Evolutionary conservation across 257 asterid genomes (phyloP), one percentile per base, ranked within the genome.

Genomic region (Ilex asprella): DNA sequence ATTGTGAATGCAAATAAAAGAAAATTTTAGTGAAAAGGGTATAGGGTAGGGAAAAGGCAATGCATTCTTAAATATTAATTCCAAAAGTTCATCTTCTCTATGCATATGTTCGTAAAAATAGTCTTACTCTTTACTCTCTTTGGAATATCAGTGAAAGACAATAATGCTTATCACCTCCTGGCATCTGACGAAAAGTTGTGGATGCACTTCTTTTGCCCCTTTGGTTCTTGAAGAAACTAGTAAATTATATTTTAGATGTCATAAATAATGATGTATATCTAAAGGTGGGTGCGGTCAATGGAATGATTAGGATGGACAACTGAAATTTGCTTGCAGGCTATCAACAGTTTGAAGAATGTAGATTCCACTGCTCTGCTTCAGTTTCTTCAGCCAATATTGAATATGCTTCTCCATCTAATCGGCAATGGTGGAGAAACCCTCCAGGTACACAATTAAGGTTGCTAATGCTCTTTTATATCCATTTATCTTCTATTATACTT

Each of bases 381-480:
- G 82, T 93, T 93, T 85, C 97, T 93, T 69, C 96, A 93, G 74
- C 97, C 99, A 61, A 81, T 93, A 68, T 74, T 93, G 68, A 93
- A 89, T 86, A 93, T 93, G 99, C 99, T 93, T 78, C 96, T 93
- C 73, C 99, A 93, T 82, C 99, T 93, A 67, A 93, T 93, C 64
- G 95, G 99, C 76, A 89, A 89, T 63, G 97, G 99, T 32, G 99
- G 99, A 75, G 99, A 93, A 84, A 89, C 99, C 64, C 81, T 93
- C 56, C 99, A 93, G 97, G 99, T 92, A 56, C 70, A 65, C 63
- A 29, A 55, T 60, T 44, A 53, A 68, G 43, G 46, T 49, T 56
- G 13, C 21, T n/a, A 43, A 27, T 57, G 30, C 44, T 16, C 71
- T 31, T 63, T 55, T 27, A 2, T 13, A 9, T 39, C 9, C 39